A percentile compares a stretch with the other conserved stretches of the same genome.
phyloP scores from a whole-genome alignment of 441 rosid genomes.

The Brassica hybrid region DNA sequence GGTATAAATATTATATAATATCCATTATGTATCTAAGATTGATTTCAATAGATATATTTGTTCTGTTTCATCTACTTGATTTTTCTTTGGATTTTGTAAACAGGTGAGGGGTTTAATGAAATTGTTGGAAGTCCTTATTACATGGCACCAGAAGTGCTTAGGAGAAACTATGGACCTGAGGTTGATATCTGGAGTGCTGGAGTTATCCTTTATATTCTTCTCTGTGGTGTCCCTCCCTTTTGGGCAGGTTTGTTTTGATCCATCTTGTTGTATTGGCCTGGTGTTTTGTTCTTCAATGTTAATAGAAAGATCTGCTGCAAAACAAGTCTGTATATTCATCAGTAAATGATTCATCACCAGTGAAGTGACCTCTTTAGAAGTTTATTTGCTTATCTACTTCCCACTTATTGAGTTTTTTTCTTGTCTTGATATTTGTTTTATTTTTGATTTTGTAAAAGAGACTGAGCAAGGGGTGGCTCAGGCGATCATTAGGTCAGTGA shows the following conservation, averaged over 20 bases:
- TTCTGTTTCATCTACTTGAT: slow-evolving; percentile 11
- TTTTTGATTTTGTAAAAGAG: slow-evolving; percentile 49
- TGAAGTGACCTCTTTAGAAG: too few species aligned
- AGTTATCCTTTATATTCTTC: slow-evolving; percentile 86
- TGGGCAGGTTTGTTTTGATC: slow-evolving; percentile 85
- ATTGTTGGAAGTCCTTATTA: slow-evolving; percentile 99
- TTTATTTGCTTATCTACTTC: too few species aligned
- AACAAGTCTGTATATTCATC: too few species aligned
- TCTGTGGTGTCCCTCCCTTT: slow-evolving; percentile 97
- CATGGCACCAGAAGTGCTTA: slow-evolving; percentile 98
- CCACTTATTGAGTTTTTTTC: too few species aligned
- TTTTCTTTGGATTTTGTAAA: too few species aligned
- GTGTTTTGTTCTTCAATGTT: too few species aligned
- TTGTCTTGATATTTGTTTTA: too few species aligned
- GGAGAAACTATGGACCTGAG: slow-evolving; percentile 91
- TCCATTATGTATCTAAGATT: not conserved
- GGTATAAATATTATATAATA: slow-evolving; percentile 52
- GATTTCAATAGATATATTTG: not conserved
- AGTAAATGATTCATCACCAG: too few species aligned
- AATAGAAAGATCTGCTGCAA: too few species aligned
- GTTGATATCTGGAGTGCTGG: slow-evolving; percentile 99
- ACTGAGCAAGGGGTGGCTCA: slow-evolving; percentile 98
- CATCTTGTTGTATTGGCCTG: not conserved
- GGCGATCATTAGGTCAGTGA: slow-evolving; percentile 83
- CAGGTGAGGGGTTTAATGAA: slow-evolving; percentile 87